phyloP scores from a whole-genome alignment of 2,329 filamentous ascomycete species.

The Nannizzia gypsea region DNA sequence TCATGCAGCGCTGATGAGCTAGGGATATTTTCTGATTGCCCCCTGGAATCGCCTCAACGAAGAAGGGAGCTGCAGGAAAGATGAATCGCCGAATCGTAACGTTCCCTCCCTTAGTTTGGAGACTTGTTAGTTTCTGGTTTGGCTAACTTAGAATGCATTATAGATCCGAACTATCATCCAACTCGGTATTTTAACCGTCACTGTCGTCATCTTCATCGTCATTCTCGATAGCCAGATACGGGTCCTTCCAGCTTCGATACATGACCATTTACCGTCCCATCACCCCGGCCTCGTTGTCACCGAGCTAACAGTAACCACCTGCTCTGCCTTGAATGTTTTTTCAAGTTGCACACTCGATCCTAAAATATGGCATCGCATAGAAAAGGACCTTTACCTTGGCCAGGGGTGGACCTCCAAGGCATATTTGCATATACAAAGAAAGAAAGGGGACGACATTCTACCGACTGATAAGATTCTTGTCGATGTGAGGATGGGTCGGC shows the following conservation, averaged over 20 bases:
- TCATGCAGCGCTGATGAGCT: neutral
- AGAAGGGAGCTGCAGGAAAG: slow-evolving; percentile 15
- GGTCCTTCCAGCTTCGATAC: slow-evolving; percentile 72
- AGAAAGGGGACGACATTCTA: slow-evolving; percentile 71
- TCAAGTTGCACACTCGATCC: slow-evolving; percentile 64
- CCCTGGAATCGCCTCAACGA: neutral
- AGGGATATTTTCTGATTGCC: neutral
- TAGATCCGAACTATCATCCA: slow-evolving; percentile 59
- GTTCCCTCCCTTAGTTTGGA: neutral
- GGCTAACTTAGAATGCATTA: slow-evolving; percentile 10
- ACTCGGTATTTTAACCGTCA: slow-evolving; percentile 52
- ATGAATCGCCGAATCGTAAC: slow-evolving; percentile 36
- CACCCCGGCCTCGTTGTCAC: slow-evolving; percentile 75
- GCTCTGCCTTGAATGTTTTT: slow-evolving; percentile 62
- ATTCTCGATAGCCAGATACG: slow-evolving; percentile 81
- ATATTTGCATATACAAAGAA: slow-evolving; percentile 70
- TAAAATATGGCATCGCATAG: slow-evolving; percentile 66
- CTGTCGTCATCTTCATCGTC: slow-evolving; percentile 61
- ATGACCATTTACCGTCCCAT: slow-evolving; percentile 76
- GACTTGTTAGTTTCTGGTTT: neutral
- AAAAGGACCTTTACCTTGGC: slow-evolving; percentile 78
- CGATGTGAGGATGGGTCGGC: slow-evolving; percentile 61
- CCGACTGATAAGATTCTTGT: slow-evolving; percentile 66
- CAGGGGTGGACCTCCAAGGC: slow-evolving; percentile 62
- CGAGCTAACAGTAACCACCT: slow-evolving; percentile 67